Evolutionary conservation across 768 basidiomycete genomes (phyloP).

Genomic region (Hortiboletus flavorubellus): DNA sequence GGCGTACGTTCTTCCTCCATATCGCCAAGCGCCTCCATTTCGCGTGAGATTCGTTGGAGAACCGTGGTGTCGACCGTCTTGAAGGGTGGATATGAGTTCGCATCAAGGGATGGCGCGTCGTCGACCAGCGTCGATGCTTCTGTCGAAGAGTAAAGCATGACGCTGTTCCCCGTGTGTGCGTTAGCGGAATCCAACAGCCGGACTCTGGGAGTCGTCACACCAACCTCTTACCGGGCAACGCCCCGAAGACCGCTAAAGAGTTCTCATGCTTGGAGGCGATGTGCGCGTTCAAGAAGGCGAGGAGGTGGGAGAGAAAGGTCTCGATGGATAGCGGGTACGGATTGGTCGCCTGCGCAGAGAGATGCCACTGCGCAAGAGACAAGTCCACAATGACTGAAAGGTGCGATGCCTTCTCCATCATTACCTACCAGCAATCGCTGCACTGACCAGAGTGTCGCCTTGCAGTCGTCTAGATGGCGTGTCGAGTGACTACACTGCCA

Average conservation of each 20-base stretch:
- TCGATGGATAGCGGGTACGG: conserved; percentile 58
- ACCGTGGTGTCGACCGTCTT: conserved; percentile 69
- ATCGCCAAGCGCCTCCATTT: conserved; percentile 53
- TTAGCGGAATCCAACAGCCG: not conserved
- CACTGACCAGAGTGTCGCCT: not conserved
- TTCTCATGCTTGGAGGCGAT: conserved; percentile 91
- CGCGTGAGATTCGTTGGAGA: conserved; percentile 53
- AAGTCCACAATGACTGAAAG: conserved; percentile 85
- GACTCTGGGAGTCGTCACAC: conserved; percentile 10
- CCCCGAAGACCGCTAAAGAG: conserved; percentile 87
- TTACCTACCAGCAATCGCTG: not conserved
- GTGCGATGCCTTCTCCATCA: conserved; percentile 55
- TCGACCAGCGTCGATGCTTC: conserved; percentile 40
- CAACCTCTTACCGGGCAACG: conserved; percentile 80
- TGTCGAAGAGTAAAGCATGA: conserved; percentile 73
- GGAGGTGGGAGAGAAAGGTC: conserved; percentile 76
- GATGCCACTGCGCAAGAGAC: conserved; percentile 83
- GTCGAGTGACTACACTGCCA: not conserved
- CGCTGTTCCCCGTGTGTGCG: conserved; percentile 38
- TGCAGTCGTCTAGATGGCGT: too few species aligned
- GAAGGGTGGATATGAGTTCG: conserved; percentile 86
- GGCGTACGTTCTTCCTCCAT: conserved; percentile 44
- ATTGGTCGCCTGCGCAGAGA: conserved; percentile 51
- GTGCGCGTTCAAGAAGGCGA: conserved; percentile 92
- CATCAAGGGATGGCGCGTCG: conserved; percentile 44